Percentiles rank a stretch among this genome's conserved stretches.
phyloP scores from a whole-genome alignment of 2,329 filamentous ascomycete genomes.

The Alternaria solani region DNA sequence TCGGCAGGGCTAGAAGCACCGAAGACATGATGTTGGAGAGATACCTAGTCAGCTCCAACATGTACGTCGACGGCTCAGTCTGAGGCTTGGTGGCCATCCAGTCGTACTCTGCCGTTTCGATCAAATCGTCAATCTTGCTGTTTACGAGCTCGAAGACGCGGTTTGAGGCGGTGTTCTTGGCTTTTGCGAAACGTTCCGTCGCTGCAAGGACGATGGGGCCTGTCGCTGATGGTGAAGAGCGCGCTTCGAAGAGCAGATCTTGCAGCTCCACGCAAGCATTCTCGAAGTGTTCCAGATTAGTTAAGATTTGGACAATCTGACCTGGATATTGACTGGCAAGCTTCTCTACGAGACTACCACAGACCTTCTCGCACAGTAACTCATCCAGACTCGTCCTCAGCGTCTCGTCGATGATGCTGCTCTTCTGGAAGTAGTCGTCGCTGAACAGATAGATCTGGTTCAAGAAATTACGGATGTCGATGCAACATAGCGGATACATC shows the following conservation, averaged over 20 bases:
- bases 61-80: constrained; percentile 85
- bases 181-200: constrained; percentile 83
- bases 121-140: constrained; percentile 96
- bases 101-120: constrained; percentile 97
- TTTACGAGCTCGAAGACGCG: constrained; percentile 98
- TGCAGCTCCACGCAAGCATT: constrained; percentile 90
- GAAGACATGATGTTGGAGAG: constrained; percentile 96
- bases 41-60: constrained; percentile 92
- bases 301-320: constrained; percentile 97
- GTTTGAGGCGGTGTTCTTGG: constrained; percentile 96
- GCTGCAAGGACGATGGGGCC: constrained; percentile 82
- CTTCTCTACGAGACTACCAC: constrained; percentile 85
- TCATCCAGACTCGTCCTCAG: constrained; percentile 89
- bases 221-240: constrained; percentile 81
- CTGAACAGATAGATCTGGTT: constrained; percentile 99
- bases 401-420: constrained; percentile 88
- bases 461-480: constrained; percentile 95
- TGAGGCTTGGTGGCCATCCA: constrained; percentile 73
- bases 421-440: constrained; percentile 93
- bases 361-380: constrained; percentile 91
- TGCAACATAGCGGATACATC: constrained; percentile 98
- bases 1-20: constrained; percentile 88
- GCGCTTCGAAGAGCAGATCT: constrained; percentile 81
- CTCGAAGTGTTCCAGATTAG: constrained; percentile 97
- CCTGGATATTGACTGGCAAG: constrained; percentile 92